Percentiles rank a stretch among this genome's conserved stretches.
These are phyloP conservation scores for Penicillium sp. DNA, from an alignment of 2,329 filamentous ascomycete species.

Conservation along the genomic window DNA sequence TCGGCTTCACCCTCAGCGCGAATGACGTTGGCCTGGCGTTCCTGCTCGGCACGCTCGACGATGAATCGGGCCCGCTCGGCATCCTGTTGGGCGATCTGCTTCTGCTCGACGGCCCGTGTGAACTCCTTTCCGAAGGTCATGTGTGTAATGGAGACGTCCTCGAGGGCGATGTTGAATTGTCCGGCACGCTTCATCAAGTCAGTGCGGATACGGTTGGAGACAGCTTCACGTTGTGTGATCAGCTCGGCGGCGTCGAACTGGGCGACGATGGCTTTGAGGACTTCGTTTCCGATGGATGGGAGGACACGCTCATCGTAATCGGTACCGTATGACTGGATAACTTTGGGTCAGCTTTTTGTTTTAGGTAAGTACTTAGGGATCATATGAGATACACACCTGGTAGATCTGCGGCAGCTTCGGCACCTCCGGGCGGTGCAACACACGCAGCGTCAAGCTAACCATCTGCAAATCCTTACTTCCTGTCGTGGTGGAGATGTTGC, in stretches of 20 bases:
- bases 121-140: conserved; percentile 99
- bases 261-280: conserved; percentile 96
- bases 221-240: conserved; percentile 97
- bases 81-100: conserved; percentile 99
- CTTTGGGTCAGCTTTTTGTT: conserved; percentile 5
- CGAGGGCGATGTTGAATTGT: conserved; percentile 98
- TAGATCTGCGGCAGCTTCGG: conserved; percentile 94
- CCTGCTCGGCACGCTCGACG: conserved; percentile 97
- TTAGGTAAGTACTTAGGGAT: background rate
- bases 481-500: conserved; percentile 96
- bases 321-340: conserved; percentile 80
- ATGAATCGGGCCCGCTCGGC: conserved; percentile 97
- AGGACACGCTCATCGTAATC: conserved; percentile 99
- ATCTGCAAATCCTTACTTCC: conserved; percentile 99
- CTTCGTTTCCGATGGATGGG: conserved; percentile 98
- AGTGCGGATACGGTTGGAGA: conserved; percentile 87
- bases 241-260: conserved; percentile 98
- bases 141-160: conserved; percentile 98
- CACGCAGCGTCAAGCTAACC: conserved; percentile 96
- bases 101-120: conserved; percentile 98
- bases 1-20: conserved; percentile 97
- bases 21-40: conserved; percentile 97
- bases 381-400: conserved; percentile 61
- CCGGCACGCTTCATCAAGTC: conserved; percentile 89
- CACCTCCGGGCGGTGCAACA: conserved; percentile 91